These are phyloP conservation scores for Chrysoporthe austroafricana DNA, from an alignment of 2,329 filamentous ascomycete species.

Conservation along the genomic window DNA sequence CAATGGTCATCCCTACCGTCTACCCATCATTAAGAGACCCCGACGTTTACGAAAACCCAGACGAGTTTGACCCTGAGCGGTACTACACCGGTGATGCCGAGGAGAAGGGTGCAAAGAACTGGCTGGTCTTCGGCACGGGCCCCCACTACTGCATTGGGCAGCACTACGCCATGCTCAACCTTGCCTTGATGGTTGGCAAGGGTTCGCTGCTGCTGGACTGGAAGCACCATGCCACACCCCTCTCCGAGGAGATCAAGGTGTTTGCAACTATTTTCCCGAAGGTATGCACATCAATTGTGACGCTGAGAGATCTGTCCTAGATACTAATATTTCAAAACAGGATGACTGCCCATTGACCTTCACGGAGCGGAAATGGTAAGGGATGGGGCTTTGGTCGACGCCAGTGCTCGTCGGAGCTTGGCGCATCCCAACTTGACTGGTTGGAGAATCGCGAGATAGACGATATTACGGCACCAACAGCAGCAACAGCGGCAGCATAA, in stretches of 20 bases:
- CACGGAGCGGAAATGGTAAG: slow-evolving; percentile 55
- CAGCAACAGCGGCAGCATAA: slow-evolving; percentile 3
- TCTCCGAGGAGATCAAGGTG: slow-evolving; percentile 94
- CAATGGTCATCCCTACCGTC: slow-evolving; percentile 92
- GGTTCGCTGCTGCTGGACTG: slow-evolving; percentile 86
- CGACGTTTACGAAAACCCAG: slow-evolving; percentile 88
- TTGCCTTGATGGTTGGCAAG: slow-evolving; percentile 89
- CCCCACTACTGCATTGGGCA: slow-evolving; percentile 97
- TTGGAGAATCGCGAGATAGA: not conserved
- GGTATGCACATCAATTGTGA: slow-evolving; percentile 57
- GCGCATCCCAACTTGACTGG: not conserved
- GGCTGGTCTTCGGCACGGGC: slow-evolving; percentile 91
- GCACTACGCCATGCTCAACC: slow-evolving; percentile 85
- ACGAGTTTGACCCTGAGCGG: slow-evolving; percentile 85
- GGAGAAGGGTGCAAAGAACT: slow-evolving; percentile 87
- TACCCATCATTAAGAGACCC: slow-evolving; percentile 91
- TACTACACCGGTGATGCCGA: slow-evolving; percentile 92
- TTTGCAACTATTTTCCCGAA: slow-evolving; percentile 98
- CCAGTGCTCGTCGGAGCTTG: not conserved
- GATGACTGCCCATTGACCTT: slow-evolving; percentile 85
- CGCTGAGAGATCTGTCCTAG: not conserved
- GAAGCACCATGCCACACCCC: slow-evolving; percentile 82
- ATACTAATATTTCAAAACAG: slow-evolving; percentile 46
- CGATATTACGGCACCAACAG: not conserved
- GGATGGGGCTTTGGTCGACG: not conserved